Evolutionary conservation across 129 eudicot species (phyloP), one percentile per base, ranked within the genome.

Genomic region (Flaveria sonorensis): DNA sequence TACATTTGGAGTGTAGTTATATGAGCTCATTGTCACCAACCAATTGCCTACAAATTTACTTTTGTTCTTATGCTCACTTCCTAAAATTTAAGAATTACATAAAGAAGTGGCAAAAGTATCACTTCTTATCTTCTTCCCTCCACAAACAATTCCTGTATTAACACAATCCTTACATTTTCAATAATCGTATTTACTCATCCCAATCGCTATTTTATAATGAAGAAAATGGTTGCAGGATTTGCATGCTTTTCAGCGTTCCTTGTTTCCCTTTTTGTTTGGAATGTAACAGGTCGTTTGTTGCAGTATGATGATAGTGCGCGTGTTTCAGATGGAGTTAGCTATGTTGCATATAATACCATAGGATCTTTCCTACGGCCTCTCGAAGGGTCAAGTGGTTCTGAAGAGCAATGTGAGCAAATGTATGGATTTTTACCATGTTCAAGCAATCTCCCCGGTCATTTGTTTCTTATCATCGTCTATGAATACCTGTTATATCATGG

Each of bases 361-460:
- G 10, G 19, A 20, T 69, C 66, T 3, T 43, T 45, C 0, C 11
- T 73, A 60, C 42, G 75, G 10, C 50, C 14, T 60, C 48, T 84
- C 20, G 60, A 57, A 26, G 79, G 71, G 65, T 50, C 40, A 42
- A 39, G 10, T 40, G 75, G 68, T 15, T 68, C 74, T 1, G 69
- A 68, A 53, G 80, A 42, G 57, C 28, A 50, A 40, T 78, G 97
- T 23, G 87, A 85, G 80, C 88, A 88, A 51, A 86, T 82, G 87
- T 93, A 93, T 18, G 98, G 97, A 15, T 90, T 93, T 62, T 51
- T 93, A 63, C 98, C 98, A 3, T 93, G 98, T 69, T 78, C 98
- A 24, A 79, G 75, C n/a, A 93, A 68, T 67, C 60, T 78, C 7
- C 13, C 70, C 9, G 96, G 98, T 28, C 87, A 93, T 75, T 30